Evolutionary conservation across 2,329 filamentous ascomycete genomes (phyloP).

Genomic region (Pseudogymnoascus sp.): DNA sequence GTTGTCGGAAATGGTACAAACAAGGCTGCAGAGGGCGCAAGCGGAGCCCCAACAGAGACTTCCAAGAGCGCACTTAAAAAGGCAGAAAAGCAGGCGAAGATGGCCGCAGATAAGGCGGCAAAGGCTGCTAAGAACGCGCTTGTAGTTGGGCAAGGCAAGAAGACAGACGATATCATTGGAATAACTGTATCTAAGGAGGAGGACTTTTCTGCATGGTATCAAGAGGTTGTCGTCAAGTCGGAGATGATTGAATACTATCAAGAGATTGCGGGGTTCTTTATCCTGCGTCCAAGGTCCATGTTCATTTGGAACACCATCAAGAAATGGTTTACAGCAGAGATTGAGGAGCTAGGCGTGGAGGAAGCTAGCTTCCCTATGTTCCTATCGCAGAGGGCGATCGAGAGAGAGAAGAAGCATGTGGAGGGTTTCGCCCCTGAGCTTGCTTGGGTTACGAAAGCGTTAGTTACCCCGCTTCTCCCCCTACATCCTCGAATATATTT

Average conservation of each 20-base stretch:
- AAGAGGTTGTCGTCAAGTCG: constrained; percentile 93
- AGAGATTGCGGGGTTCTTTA: constrained; percentile 95
- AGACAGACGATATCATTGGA: constrained; percentile 65
- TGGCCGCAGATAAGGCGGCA: constrained; percentile 52
- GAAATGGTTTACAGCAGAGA: constrained; percentile 61
- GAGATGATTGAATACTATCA: constrained; percentile 94
- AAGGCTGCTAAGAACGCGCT: constrained; percentile 47
- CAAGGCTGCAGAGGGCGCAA: not conserved
- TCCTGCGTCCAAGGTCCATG: constrained; percentile 66
- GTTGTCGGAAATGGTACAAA: not conserved
- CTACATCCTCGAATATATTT: constrained; percentile 10
- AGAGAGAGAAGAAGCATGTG: constrained; percentile 80
- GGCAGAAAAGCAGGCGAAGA: constrained; percentile 54
- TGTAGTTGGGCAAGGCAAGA: constrained; percentile 49
- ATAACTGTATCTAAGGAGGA: constrained; percentile 79
- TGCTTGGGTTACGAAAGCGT: constrained; percentile 81
- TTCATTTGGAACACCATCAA: constrained; percentile 58
- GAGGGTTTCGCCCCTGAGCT: constrained; percentile 96
- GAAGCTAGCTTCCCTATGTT: constrained; percentile 97
- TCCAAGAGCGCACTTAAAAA: constrained; percentile 59
- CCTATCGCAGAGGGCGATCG: constrained; percentile 71
- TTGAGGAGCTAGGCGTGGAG: constrained; percentile 85
- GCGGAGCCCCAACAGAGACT: constrained; percentile 26
- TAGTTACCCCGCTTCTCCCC: constrained; percentile 28
- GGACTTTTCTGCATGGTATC: constrained; percentile 93